Evolutionary conservation across 129 eudicot genomes (phyloP).

Genomic region (Flaveria bidentis): DNA sequence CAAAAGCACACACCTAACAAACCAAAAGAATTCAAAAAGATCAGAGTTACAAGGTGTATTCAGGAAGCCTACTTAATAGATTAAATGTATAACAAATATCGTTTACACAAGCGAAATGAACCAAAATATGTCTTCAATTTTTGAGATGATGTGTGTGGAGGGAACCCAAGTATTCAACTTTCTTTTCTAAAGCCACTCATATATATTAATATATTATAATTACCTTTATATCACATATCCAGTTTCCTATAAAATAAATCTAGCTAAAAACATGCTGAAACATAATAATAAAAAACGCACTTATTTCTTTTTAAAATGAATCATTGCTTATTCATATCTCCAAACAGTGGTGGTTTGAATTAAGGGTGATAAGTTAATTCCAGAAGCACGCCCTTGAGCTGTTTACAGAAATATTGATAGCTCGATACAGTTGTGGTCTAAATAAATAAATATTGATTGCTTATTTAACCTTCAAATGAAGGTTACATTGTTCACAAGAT

Average conservation of each 20-base stretch:
- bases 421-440: background rate
- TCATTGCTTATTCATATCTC: constrained; percentile 5
- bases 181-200: background rate
- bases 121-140: background rate
- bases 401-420: background rate
- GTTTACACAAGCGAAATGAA: background rate
- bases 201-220: background rate
- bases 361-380: no score
- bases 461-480: background rate
- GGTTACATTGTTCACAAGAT: background rate
- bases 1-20: constrained; percentile 79
- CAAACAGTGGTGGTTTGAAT: background rate
- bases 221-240: background rate
- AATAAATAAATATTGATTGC: background rate
- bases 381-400: no score
- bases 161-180: background rate
- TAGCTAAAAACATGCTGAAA: constrained; percentile 10
- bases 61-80: constrained; percentile 1
- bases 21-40: background rate
- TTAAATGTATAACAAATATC: background rate
- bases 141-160: background rate
- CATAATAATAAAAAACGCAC: background rate
- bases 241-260: background rate
- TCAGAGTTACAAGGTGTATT: background rate
- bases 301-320: background rate